Percentiles rank a stretch among this genome's conserved stretches.
phyloP scores from a whole-genome alignment of 2,329 filamentous ascomycete genomes.

The Hypoxylon rubiginosum region DNA sequence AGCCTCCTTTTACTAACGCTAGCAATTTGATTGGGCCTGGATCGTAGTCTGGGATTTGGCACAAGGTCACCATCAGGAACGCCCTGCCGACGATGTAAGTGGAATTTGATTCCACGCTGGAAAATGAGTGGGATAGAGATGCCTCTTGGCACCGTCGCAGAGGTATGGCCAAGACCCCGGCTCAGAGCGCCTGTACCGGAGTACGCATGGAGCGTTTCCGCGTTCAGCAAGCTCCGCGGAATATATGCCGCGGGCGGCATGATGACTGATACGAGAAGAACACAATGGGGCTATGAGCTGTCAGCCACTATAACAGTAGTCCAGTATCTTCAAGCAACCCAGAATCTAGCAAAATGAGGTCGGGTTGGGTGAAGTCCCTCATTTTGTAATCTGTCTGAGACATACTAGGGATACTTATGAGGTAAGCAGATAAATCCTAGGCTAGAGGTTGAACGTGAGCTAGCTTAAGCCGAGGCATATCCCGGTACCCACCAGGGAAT shows the following conservation, averaged over 20 bases:
- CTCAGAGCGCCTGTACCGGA: conserved; percentile 7
- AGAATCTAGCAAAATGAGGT: background rate
- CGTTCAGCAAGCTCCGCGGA: conserved; percentile 12
- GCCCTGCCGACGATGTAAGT: background rate
- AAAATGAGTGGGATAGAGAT: background rate
- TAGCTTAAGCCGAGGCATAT: conserved; percentile 1
- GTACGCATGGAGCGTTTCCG: conserved; percentile 5
- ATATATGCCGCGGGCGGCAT: conserved; percentile 5
- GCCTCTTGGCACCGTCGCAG: background rate
- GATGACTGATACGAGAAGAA: background rate
- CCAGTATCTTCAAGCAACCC: background rate
- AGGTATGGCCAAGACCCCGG: conserved; percentile 11
- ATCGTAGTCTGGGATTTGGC: background rate
- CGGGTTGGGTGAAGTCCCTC: background rate
- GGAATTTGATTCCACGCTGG: background rate
- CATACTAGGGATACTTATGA: background rate
- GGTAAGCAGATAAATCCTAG: background rate
- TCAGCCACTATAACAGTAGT: background rate
- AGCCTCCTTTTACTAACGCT: conserved; percentile 13
- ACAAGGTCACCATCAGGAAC: background rate
- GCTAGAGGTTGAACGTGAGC: too few species aligned
- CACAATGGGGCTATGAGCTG: background rate
- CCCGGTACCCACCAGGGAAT: background rate
- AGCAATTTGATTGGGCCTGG: background rate
- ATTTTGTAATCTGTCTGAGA: background rate